Percentiles rank a stretch among this genome's conserved stretches.
Evolutionary conservation across 2,329 filamentous ascomycete genomes (phyloP).

Genomic region (Ceratocystis eucalypticola): DNA sequence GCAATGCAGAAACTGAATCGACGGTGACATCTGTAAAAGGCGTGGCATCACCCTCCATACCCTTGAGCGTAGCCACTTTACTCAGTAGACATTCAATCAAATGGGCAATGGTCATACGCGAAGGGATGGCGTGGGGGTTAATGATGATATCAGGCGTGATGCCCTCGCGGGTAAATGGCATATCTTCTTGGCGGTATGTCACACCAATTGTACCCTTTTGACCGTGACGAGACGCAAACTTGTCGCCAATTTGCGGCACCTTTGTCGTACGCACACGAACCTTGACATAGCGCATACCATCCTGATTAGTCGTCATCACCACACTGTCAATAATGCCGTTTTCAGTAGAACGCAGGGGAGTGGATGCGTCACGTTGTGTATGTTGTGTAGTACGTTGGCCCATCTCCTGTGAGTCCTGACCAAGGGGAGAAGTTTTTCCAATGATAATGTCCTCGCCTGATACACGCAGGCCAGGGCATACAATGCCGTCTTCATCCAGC

Average conservation of each 20-base stretch:
- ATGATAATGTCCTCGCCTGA: slow-evolving; percentile 98
- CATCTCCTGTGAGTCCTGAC: slow-evolving; percentile 82
- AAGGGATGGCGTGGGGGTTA: slow-evolving; percentile 98
- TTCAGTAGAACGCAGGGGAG: slow-evolving; percentile 85
- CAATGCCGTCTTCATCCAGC: slow-evolving; percentile 88
- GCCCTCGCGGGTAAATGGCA: slow-evolving; percentile 91
- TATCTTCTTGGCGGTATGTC: slow-evolving; percentile 93
- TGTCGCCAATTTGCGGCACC: slow-evolving; percentile 96
- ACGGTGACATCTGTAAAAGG: slow-evolving; percentile 97
- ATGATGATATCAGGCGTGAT: slow-evolving; percentile 93
- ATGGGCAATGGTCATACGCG: slow-evolving; percentile 99
- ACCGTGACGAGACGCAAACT: slow-evolving; percentile 97
- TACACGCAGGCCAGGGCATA: slow-evolving; percentile 84
- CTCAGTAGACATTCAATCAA: slow-evolving; percentile 97
- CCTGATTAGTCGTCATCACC: slow-evolving; percentile 83
- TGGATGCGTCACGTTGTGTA: slow-evolving; percentile 89
- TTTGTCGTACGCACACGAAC: slow-evolving; percentile 95
- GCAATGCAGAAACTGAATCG: slow-evolving; percentile 74
- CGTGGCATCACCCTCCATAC: slow-evolving; percentile 91
- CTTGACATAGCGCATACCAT: slow-evolving; percentile 92
- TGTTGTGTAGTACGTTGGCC: slow-evolving; percentile 83
- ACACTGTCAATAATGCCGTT: slow-evolving; percentile 94
- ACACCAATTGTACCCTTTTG: slow-evolving; percentile 99
- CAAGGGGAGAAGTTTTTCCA: slow-evolving; percentile 91
- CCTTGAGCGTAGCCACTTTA: slow-evolving; percentile 86